phyloP scores from a whole-genome alignment of 164 flowering plant genomes.

The Nymphaea colorata region DNA sequence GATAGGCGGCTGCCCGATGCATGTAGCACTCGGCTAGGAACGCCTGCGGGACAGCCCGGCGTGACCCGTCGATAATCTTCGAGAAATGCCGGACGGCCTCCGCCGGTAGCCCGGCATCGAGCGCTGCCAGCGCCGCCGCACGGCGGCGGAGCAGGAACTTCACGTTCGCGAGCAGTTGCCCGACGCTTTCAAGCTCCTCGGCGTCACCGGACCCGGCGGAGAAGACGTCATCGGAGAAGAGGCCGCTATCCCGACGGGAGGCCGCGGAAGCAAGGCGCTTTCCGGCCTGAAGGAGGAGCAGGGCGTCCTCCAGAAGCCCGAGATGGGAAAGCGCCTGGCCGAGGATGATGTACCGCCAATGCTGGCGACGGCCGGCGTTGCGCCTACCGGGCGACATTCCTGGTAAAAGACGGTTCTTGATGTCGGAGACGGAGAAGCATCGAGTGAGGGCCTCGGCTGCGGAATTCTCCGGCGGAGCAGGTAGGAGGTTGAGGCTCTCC shows the following conservation, averaged over 20 bases:
- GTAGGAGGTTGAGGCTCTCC: slow-evolving; percentile 64
- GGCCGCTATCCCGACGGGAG: slow-evolving; percentile 66
- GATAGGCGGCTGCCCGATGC: slow-evolving; percentile 64
- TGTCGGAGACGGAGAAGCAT: slow-evolving; percentile 88
- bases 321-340: slow-evolving; percentile 92
- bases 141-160: slow-evolving; percentile 87
- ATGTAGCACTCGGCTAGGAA: slow-evolving; percentile 87
- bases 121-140: slow-evolving; percentile 79
- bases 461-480: slow-evolving; percentile 15
- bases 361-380: slow-evolving; percentile 22
- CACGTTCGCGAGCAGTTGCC: slow-evolving; percentile 64
- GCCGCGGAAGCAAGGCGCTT: slow-evolving; percentile 83
- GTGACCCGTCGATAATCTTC: slow-evolving; percentile 64
- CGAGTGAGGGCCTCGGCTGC: slow-evolving; percentile 12
- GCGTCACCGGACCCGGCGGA: slow-evolving; percentile 13
- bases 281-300: slow-evolving; percentile 88
- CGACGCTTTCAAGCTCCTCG: slow-evolving; percentile 39
- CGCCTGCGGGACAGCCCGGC: slow-evolving; percentile 76
- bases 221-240: slow-evolving; percentile 82
- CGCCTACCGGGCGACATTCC: slow-evolving; percentile 20
- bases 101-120: slow-evolving; percentile 75
- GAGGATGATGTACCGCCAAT: slow-evolving; percentile 92
- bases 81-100: slow-evolving; percentile 93
- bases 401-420: slow-evolving; percentile 83
- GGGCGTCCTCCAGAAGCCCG: slow-evolving; percentile 94